A percentile compares a stretch with the other conserved stretches of the same genome.
Evolutionary conservation across 352 stramenopile genomes (phyloP).

Genomic region (Elongisporangium prolatum): DNA sequence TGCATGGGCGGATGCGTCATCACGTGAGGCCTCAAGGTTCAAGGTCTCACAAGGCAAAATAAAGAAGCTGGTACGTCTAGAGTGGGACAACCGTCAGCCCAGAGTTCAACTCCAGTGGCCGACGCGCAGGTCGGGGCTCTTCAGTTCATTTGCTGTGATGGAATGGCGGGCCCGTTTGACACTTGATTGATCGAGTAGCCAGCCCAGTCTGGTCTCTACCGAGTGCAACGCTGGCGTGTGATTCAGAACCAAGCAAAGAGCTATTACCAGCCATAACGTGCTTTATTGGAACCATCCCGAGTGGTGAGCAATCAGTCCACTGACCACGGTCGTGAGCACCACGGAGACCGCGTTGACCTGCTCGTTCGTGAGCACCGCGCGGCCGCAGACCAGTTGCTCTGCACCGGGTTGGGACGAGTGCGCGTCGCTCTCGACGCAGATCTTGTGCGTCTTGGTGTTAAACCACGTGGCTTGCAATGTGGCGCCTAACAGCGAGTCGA

Average conservation of each 20-base stretch:
- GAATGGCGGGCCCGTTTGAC: not conserved
- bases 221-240: not conserved
- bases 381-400: constrained; percentile 24
- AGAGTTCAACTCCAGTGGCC: not conserved
- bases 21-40: not conserved
- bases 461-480: constrained; percentile 80
- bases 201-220: not conserved
- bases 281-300: constrained; percentile 23
- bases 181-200: not conserved
- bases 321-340: constrained; percentile 43
- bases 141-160: no score
- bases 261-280: constrained; percentile 2
- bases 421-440: constrained; percentile 36
- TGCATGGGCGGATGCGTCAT: not conserved
- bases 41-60: not conserved
- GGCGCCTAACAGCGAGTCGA: constrained; percentile 83
- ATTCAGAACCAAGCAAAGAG: not conserved
- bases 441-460: constrained; percentile 41
- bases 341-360: constrained; percentile 75
- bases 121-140: not conserved
- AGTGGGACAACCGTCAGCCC: not conserved
- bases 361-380: constrained; percentile 57
- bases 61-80: not conserved
- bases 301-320: constrained; percentile 29
- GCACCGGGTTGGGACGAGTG: constrained; percentile 6